Conservation (phyloP, 2,329 filamentous ascomycete species). For the Pseudopyricularia javanii region DNA sequence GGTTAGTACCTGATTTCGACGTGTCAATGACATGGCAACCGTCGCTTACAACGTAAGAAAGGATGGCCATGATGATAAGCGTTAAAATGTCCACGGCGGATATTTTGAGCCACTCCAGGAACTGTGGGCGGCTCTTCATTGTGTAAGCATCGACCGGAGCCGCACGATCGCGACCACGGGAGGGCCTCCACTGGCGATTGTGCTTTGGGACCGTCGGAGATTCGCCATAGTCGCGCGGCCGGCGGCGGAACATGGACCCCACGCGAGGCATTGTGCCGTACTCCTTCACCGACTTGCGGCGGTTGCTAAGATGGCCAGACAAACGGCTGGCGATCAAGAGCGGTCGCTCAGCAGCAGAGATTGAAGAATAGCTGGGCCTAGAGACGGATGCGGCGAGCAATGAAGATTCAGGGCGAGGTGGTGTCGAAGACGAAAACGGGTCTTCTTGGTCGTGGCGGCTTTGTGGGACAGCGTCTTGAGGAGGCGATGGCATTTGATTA, state of each 20-base stretch:
- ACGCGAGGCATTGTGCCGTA: neutral
- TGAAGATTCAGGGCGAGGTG: neutral
- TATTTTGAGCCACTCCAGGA: conserved; percentile 58
- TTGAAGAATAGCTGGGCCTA: neutral
- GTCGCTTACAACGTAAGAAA: conserved; percentile 50
- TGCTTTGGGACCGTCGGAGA: neutral
- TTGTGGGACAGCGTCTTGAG: neutral
- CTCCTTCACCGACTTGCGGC: neutral
- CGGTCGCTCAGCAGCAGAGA: neutral
- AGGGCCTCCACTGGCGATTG: neutral
- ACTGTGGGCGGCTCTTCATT: conserved; percentile 14
- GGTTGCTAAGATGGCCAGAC: neutral
- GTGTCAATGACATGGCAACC: neutral
- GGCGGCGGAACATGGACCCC: neutral
- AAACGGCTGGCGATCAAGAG: neutral
- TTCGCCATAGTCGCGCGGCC: neutral
- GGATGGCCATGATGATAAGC: conserved; percentile 51
- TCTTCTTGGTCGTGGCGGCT: neutral
- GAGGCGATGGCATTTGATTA: neutral
- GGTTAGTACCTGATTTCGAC: neutral
- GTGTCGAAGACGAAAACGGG: neutral
- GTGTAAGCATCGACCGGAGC: neutral
- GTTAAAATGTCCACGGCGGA: conserved; percentile 57
- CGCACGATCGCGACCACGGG: neutral
- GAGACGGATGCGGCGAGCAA: neutral